Base-by-base conservation (phyloP, 1,284 basidiomycete genomes). In the Irpex lacteus region DNA sequence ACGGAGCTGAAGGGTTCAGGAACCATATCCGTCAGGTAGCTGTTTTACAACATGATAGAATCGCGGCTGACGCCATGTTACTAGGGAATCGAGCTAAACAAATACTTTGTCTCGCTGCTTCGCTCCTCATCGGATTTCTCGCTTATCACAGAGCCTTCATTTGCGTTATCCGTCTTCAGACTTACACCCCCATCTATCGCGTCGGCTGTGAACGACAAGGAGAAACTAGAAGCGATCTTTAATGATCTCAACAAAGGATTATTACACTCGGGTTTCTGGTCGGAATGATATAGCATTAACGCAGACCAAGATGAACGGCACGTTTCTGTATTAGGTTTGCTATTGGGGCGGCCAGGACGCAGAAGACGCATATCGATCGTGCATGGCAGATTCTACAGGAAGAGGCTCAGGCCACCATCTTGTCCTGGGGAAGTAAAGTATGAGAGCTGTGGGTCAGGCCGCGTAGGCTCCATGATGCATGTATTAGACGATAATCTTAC, bases 1-100 rank as follows among this genome's bases (percentile, higher is more conserved):
- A 85, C 69, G 95, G 95, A 7, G 82, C 88, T 4, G 79, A 88
- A 63, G 95, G 94, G 0, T 95, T 96, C 78, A 85, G 85, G 68
- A 78, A 75, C 19, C 87, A 96, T 71, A 89, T 96, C 47, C 84
- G 89, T 61, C 80, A 83, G 70, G 90, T 88, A 63, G 60, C 81
- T 74, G n/a, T n/a, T 37, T 47, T 44, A 66, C 54, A 52, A n/a
- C 4, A 52, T 56, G 50, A 59, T 44, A 9, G 15, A 44, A 15
- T 2, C 11, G 37, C 55, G 21, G 32, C 34, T 59, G 6, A 21
- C 13, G 40, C n/a, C 58, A 37, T 32, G 15, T 59, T 64, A 58
- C 38, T 69, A 94, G 90, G 85, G 85, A 8, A 86, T 95, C 63
- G 72, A 77, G 15, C 81, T 89, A 49, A 91, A 89, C 68, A 70